Evolutionary conservation across 2,329 filamentous ascomycete species (phyloP).

Genomic region (Grosmannia huntii): DNA sequence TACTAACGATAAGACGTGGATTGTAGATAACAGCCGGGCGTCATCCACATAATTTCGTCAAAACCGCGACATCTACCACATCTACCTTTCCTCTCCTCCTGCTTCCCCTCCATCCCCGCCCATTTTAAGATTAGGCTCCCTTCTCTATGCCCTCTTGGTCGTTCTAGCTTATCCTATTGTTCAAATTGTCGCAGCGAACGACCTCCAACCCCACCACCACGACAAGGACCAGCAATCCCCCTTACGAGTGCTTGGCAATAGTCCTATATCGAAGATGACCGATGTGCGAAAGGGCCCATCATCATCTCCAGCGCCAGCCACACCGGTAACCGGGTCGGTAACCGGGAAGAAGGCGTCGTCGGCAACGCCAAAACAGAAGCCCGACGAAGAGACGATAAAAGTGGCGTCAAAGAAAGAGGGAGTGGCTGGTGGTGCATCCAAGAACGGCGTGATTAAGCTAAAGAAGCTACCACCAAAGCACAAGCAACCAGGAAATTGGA

Average conservation of each 20-base stretch:
- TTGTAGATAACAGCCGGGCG: background rate
- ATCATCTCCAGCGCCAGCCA: slow-evolving; percentile 11
- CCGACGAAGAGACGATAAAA: slow-evolving; percentile 49
- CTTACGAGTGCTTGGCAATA: background rate
- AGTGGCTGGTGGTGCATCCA: slow-evolving; percentile 14
- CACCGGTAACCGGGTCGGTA: slow-evolving; percentile 4
- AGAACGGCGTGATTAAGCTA: slow-evolving; percentile 43
- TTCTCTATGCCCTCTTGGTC: background rate
- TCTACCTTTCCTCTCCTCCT: background rate
- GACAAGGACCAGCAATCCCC: background rate
- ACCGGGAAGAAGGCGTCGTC: slow-evolving; percentile 5
- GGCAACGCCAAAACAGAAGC: slow-evolving; percentile 22
- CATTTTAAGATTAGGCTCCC: background rate
- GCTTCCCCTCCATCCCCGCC: background rate
- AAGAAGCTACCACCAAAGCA: slow-evolving; percentile 51
- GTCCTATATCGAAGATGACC: slow-evolving; percentile 12
- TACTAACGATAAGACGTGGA: background rate
- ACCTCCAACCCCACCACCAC: background rate
- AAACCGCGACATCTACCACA: background rate
- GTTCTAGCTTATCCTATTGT: background rate
- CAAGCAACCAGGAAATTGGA: slow-evolving; percentile 58
- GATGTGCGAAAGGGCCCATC: slow-evolving; percentile 19
- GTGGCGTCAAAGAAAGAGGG: slow-evolving; percentile 44
- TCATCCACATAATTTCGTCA: background rate
- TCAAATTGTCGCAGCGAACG: background rate